phyloP scores from a whole-genome alignment of 2,329 filamentous ascomycete species.

The Epichloe sylvatica region DNA sequence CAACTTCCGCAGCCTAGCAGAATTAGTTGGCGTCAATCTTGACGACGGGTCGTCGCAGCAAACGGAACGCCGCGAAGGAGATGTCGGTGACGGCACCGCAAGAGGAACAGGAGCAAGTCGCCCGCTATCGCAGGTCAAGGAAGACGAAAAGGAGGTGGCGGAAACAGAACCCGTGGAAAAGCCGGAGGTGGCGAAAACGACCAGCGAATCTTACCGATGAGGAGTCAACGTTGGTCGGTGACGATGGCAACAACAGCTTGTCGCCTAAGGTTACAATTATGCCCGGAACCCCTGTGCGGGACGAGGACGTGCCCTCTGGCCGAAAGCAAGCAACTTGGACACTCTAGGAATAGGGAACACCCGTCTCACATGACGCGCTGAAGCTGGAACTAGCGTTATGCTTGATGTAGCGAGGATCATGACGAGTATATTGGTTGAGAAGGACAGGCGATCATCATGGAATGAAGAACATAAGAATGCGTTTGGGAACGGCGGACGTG shows the following conservation, averaged over 20 bases:
- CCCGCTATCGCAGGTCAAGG: slow-evolving; percentile 23
- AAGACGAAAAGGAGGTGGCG: slow-evolving; percentile 23
- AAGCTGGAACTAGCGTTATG: not conserved
- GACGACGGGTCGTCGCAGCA: slow-evolving; percentile 28
- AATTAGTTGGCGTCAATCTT: slow-evolving; percentile 59
- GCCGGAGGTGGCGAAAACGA: not conserved
- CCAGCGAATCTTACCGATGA: not conserved
- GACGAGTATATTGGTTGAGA: not conserved
- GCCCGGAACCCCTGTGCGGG: slow-evolving; percentile 28
- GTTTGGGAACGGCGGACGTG: not conserved
- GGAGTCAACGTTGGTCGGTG: slow-evolving; percentile 5
- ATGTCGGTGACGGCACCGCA: slow-evolving; percentile 11
- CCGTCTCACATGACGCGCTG: slow-evolving; percentile 22
- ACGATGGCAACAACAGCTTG: not conserved
- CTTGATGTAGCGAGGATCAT: not conserved
- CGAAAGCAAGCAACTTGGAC: slow-evolving; percentile 31
- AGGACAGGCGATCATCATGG: not conserved
- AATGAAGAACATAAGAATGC: not conserved
- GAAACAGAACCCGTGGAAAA: slow-evolving; percentile 20
- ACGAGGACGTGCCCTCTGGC: slow-evolving; percentile 16
- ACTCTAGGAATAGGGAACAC: slow-evolving; percentile 23
- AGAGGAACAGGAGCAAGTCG: slow-evolving; percentile 9
- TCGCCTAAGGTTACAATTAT: slow-evolving; percentile 6
- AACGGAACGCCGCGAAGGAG: slow-evolving; percentile 15
- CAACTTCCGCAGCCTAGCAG: slow-evolving; percentile 78